Evolutionary conservation across 345 rosid genomes (phyloP).

Genomic region (Crucihimalaya himalaica): DNA sequence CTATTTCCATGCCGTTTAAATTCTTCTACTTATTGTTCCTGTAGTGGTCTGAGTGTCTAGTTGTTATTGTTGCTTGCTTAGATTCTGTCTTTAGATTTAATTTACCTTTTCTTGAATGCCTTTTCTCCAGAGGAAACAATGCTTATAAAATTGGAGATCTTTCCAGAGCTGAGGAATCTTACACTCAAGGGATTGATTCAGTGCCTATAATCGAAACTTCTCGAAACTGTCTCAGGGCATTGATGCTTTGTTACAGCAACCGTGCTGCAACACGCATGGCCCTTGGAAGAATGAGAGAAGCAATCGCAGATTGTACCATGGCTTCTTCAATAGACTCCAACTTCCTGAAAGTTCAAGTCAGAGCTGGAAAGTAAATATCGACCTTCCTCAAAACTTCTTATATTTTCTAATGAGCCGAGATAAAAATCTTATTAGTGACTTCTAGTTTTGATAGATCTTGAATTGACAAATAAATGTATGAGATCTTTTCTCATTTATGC

Average conservation of each 20-base stretch:
- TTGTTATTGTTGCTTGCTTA: constrained; percentile 4
- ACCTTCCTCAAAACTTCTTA: constrained; percentile 26
- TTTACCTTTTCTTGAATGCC: constrained; percentile 31
- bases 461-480: constrained; percentile 3
- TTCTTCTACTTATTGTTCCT: constrained; percentile 15
- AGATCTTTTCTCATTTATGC: constrained; percentile 11
- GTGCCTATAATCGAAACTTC: constrained; percentile 67
- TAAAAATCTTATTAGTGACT: background rate
- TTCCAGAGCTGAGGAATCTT: constrained; percentile 80
- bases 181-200: constrained; percentile 76
- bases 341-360: constrained; percentile 81
- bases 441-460: constrained; percentile 21
- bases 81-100: constrained; percentile 10
- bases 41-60: constrained; percentile 9
- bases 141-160: constrained; percentile 75
- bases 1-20: constrained; percentile 13
- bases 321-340: constrained; percentile 79
- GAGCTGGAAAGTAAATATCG: constrained; percentile 83
- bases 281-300: constrained; percentile 90
- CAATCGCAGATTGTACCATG: constrained; percentile 76
- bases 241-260: constrained; percentile 95
- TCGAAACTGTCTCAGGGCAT: constrained; percentile 77
- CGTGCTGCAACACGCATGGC: constrained; percentile 92
- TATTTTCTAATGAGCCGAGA: constrained; percentile 14
- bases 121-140: constrained; percentile 81